A percentile compares a stretch with the other conserved stretches of the same genome.
Conservation (phyloP, 371 early-diverging fungal species). For the Mortierella sp. region DNA sequence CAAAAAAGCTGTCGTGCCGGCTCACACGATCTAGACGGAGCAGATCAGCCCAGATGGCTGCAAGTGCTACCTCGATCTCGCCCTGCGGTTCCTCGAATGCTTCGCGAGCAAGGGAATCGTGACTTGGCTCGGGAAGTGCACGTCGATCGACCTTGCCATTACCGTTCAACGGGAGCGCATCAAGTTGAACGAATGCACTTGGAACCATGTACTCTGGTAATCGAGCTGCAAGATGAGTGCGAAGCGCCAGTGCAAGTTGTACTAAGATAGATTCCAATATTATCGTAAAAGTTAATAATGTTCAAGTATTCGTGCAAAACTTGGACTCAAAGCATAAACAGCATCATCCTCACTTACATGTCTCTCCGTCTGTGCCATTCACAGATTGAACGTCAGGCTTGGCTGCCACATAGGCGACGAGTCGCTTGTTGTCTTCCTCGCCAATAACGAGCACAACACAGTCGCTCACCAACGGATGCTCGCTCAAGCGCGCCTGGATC, state of each 20-base stretch:
- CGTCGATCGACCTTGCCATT: conserved; percentile 30
- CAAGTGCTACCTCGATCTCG: conserved; percentile 10
- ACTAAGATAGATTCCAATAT: background rate
- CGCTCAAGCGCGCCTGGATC: conserved; percentile 24
- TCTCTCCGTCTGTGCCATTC: background rate
- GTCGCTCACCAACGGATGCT: conserved; percentile 13
- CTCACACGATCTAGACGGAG: conserved; percentile 19
- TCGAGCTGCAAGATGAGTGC: background rate
- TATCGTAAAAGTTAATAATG: too few relatives aligned
- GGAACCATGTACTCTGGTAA: conserved; percentile 49
- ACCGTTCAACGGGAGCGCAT: conserved; percentile 11
- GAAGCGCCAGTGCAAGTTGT: conserved; percentile 5
- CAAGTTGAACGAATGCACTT: conserved; percentile 18
- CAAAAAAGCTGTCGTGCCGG: conserved; percentile 28
- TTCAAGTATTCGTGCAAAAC: background rate
- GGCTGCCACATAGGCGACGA: conserved; percentile 25
- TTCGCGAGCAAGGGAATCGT: background rate
- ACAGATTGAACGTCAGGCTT: background rate
- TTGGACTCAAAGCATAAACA: too few relatives aligned
- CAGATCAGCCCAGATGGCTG: conserved; percentile 19
- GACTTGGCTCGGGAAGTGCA: conserved; percentile 21
- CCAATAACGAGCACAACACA: conserved; percentile 4
- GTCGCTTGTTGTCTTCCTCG: conserved; percentile 13
- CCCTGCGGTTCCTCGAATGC: conserved; percentile 19
- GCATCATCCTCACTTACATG: background rate